Percentiles rank a stretch among this genome's conserved stretches.
Conservation (phyloP, 768 basidiomycete genomes). For the Suillus weaverae region DNA sequence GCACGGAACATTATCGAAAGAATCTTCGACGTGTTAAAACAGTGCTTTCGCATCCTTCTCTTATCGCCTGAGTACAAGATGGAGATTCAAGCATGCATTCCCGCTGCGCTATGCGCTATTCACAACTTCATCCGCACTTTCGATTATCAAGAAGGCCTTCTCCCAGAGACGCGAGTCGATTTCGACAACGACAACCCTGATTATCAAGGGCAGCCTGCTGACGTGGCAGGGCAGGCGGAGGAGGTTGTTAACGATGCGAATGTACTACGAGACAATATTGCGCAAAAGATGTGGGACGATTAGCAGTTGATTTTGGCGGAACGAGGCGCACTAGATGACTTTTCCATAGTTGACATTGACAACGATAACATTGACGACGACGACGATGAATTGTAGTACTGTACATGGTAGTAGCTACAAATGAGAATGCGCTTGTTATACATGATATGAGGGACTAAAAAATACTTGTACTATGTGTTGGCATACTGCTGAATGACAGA, state of each 20-base stretch:
- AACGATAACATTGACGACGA: too few species aligned
- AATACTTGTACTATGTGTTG: too few species aligned
- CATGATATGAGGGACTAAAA: too few species aligned
- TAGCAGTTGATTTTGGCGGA: conserved; percentile 4
- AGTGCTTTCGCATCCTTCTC: conserved; percentile 20
- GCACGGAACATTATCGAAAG: conserved; percentile 7
- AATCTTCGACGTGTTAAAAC: conserved; percentile 40
- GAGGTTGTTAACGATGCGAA: neutral
- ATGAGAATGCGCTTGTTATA: too few species aligned
- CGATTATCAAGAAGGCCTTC: conserved; percentile 9
- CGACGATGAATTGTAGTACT: too few species aligned
- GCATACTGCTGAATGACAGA: too few species aligned
- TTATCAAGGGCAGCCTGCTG: too few species aligned
- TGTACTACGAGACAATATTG: conserved; percentile 17
- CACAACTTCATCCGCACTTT: conserved; percentile 27
- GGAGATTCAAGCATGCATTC: conserved; percentile 21
- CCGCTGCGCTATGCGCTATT: conserved; percentile 20
- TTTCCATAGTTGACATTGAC: too few species aligned
- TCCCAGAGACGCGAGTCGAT: neutral
- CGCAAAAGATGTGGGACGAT: conserved; percentile 22
- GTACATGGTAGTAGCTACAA: too few species aligned
- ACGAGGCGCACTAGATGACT: too few species aligned
- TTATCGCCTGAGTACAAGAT: conserved; percentile 17
- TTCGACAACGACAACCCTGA: too few species aligned
- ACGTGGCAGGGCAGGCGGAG: too few species aligned